Evolutionary conservation across 2,329 filamentous ascomycete genomes (phyloP).

Genomic region (Claviceps sp.): DNA sequence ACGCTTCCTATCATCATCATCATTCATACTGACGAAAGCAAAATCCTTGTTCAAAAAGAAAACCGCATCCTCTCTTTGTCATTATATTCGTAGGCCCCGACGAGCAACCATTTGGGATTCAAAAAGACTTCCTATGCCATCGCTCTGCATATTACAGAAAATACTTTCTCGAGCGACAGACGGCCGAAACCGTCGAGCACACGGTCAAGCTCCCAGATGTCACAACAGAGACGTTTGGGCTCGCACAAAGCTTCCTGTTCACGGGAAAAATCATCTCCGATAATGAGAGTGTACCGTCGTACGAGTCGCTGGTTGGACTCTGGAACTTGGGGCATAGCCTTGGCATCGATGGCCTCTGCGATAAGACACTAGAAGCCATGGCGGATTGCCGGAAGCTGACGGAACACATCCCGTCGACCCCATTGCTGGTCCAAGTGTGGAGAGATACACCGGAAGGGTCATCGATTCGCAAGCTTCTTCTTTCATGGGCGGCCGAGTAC

Average conservation of each 20-base stretch:
- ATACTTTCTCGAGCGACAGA: conserved; percentile 24
- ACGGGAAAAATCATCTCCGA: conserved; percentile 33
- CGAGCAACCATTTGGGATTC: conserved; percentile 41
- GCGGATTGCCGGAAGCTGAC: conserved; percentile 38
- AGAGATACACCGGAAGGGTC: conserved; percentile 48
- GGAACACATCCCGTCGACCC: conserved; percentile 41
- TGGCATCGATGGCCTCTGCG: conserved; percentile 40
- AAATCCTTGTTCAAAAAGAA: conserved; percentile 11
- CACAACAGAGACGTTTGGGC: conserved; percentile 37
- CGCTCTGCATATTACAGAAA: conserved; percentile 35
- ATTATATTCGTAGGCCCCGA: conserved; percentile 39
- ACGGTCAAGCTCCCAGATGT: conserved; percentile 36
- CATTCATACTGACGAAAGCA: not conserved
- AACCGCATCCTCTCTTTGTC: conserved; percentile 42
- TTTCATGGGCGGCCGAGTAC: conserved; percentile 51
- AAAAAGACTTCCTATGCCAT: conserved; percentile 43
- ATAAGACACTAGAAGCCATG: conserved; percentile 44
- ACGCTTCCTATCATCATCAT: not conserved
- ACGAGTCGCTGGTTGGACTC: conserved; percentile 39
- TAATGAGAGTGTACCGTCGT: conserved; percentile 30
- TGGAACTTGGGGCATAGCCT: conserved; percentile 44
- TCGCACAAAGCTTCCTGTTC: conserved; percentile 41
- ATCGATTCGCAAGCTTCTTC: conserved; percentile 41
- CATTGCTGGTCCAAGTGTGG: conserved; percentile 48
- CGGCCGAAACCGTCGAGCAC: conserved; percentile 31